Evolutionary conservation across 768 basidiomycete species (phyloP), one percentile per base, ranked within the genome.

Genomic region (Boletus vermiculosoides): DNA sequence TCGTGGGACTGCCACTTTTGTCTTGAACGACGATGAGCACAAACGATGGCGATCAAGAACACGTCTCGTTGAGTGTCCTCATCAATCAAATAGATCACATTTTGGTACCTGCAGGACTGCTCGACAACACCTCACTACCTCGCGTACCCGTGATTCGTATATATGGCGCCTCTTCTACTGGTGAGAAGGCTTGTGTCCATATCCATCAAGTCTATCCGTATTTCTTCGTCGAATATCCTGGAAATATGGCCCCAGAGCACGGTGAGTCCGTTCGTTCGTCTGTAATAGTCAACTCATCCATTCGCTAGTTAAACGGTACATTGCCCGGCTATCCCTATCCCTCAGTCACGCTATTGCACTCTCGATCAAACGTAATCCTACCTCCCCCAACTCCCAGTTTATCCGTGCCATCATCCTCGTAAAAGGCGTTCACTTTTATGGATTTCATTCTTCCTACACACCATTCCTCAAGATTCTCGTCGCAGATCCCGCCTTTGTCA

Each of bases 401-500:
- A 77, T 92, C 56, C 88, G 91, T 15, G 86, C 86, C 23, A 80
- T 97, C 40, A 69, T 92, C 46, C 78, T 95, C 50, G 91, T 94
- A 60, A 98, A 98, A 74, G 97, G 94, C n/a, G 76, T 94, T 18
- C 88, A 90, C 66, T 97, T 98, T 73, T 98, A 98, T 72, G 95
- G 97, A 10, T 98, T 94, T 70, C 89, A 93, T 69, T 77, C 87
- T 12, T 83, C 85, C 28, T 90, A 93, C 65, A 79, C 81, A 6
- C 93, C 93, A 9, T 99, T 90, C 76, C 83, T 98, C 71, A 98
- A 98, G 71, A 81, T 99, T 48, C 76, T 84, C 62, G 71, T 94
- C 44, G 77, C 78, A 42, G 85, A 96, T 62, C 95, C 96, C 13
- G 69, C 78, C 1, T 71, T 85, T 62, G 76, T 88, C 61, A 84